Evolutionary conservation across 2,329 filamentous ascomycete genomes (phyloP).

Genomic region (Diaporthe caulivora): DNA sequence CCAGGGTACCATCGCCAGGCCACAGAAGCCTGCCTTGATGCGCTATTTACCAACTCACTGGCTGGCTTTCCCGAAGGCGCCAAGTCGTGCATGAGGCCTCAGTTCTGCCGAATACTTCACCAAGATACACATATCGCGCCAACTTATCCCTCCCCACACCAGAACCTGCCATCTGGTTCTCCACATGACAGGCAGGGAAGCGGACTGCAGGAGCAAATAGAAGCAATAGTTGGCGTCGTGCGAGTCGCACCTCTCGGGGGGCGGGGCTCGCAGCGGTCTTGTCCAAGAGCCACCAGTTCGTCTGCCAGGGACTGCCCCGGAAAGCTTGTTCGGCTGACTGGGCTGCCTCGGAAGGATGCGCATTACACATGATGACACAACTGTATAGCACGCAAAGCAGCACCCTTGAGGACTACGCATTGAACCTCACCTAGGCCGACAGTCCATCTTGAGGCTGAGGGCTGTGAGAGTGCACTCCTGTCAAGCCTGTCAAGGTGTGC

Average conservation of each 20-base stretch:
- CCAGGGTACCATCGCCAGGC: conserved; percentile 14
- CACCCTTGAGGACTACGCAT: not conserved
- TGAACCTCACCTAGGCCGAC: not conserved
- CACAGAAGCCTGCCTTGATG: not conserved
- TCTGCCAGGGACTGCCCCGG: conserved; percentile 12
- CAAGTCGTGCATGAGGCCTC: conserved; percentile 6
- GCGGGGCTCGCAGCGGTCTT: conserved; percentile 10
- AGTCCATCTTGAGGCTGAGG: not conserved
- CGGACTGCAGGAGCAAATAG: conserved; percentile 5
- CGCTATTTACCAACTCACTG: not conserved
- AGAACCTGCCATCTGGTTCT: not conserved
- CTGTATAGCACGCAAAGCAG: conserved; percentile 4
- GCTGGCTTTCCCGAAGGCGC: not conserved
- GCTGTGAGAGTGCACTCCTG: not conserved
- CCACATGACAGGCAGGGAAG: conserved; percentile 12
- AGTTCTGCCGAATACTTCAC: not conserved
- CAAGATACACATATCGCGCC: not conserved
- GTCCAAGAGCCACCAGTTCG: conserved; percentile 8
- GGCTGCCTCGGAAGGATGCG: conserved; percentile 4
- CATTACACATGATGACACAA: not conserved
- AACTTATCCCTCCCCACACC: not conserved
- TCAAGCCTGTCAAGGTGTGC: not conserved
- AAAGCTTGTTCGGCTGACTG: not conserved
- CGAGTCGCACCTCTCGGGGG: not conserved
- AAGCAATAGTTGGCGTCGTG: not conserved